phyloP scores from a whole-genome alignment of 768 basidiomycete genomes.

The Clitopilus hobsonii region DNA sequence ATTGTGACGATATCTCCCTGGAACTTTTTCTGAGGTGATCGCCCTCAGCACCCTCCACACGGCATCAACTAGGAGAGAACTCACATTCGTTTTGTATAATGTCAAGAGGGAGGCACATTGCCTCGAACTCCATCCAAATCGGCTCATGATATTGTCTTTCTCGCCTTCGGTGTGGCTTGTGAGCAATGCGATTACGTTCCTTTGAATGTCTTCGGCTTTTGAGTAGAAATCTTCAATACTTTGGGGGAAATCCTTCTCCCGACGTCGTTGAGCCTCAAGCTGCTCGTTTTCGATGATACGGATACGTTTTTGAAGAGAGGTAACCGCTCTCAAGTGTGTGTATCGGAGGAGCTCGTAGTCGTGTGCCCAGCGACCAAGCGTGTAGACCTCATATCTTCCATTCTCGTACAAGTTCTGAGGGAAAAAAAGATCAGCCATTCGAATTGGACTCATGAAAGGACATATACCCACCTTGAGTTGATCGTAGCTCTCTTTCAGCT shows the following conservation, averaged over 20 bases:
- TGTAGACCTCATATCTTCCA: slow-evolving; percentile 11
- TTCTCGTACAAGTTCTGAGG: slow-evolving; percentile 21
- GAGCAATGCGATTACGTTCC: slow-evolving; percentile 49
- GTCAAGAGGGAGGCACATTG: slow-evolving; percentile 36
- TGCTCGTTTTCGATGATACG: too few relatives aligned
- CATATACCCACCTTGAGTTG: slow-evolving; percentile 16
- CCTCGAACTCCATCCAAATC: slow-evolving; percentile 50
- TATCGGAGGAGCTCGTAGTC: slow-evolving; percentile 25
- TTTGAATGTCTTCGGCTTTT: slow-evolving; percentile 36
- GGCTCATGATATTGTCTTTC: slow-evolving; percentile 42
- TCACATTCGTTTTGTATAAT: background rate
- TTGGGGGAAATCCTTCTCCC: slow-evolving; percentile 28
- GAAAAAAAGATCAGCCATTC: background rate
- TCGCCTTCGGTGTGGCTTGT: slow-evolving; percentile 15
- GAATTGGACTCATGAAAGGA: background rate
- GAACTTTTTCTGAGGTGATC: background rate
- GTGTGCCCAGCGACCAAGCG: slow-evolving; percentile 21
- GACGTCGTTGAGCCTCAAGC: slow-evolving; percentile 15
- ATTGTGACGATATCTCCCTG: background rate
- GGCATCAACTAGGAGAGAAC: too few relatives aligned
- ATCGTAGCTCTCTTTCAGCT: slow-evolving; percentile 12
- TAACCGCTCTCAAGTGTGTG: slow-evolving; percentile 22
- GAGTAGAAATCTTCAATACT: slow-evolving; percentile 26
- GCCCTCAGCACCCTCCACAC: too few relatives aligned
- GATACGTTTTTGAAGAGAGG: slow-evolving; percentile 13